Evolutionary conservation across 805 yeast species (phyloP), one percentile per base, ranked within the genome.

Genomic region (Hyphopichia homilentoma): DNA sequence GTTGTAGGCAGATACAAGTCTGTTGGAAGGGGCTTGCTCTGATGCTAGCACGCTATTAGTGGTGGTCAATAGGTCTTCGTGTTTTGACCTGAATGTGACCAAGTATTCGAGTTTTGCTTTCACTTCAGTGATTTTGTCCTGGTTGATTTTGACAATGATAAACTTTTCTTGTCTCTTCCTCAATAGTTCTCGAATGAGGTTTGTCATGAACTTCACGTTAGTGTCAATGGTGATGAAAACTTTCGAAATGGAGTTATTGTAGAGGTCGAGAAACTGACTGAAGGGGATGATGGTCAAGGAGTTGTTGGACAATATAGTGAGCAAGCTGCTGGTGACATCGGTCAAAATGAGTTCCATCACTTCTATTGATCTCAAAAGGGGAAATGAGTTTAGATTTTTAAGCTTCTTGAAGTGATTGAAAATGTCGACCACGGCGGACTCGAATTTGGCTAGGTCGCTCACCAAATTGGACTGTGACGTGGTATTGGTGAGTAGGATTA

Each of bases 111-210:
- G 32, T 19, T 78, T 57, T 1, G 69, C 70, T 36, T 60, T 66
- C 16, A 76, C 33, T 11, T 40, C 49, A 1, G 41, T 45, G 1
- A 58, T 44, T 3, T 17, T 52, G 2, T 69, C 59, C 6, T 77
- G 68, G n/a, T 61, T 62, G 7, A 87, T 65, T 36, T 79, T 75
- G 14, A 86, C 74, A 15, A 80, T 72, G 9, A 81, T 69, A 48
- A 82, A 81, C 38, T 77, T 79, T 34, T 84, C 90, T 6, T 78
- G 76, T 26, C 93, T 60, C 45, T 79, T 84, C 41, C 96, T 65
- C 25, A 84, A 64, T 3, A 84, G 55, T 38, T 89, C 96, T 35
- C 97, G 70, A 0, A 86, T 75, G 26, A 83, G 50, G 32, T 75
- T 71, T 2, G 79, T 73, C 58, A 81, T 76, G 34, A 78, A 84